Conservation (phyloP, 306 rosid genomes). For the Hippophae rhamnoides region DNA sequence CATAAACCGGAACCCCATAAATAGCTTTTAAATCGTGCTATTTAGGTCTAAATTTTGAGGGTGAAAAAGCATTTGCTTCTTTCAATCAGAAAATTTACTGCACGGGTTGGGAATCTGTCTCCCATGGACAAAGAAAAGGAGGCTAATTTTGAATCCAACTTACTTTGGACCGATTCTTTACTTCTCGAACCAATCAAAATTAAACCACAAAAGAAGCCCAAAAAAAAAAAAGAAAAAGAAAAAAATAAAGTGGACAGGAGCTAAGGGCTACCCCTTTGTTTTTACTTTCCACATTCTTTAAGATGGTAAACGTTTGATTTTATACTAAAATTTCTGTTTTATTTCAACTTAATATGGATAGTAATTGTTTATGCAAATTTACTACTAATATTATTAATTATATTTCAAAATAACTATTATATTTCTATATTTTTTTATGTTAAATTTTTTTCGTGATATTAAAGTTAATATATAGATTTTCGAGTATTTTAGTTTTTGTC, state of each 20-base stretch:
- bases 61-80: neutral
- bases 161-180: slow-evolving; percentile 58
- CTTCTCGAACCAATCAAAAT: slow-evolving; percentile 65
- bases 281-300: slow-evolving; percentile 28
- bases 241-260: slow-evolving; percentile 39
- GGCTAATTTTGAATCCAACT: slow-evolving; percentile 43
- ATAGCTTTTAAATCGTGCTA: neutral
- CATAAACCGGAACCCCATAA: neutral
- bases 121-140: slow-evolving; percentile 36
- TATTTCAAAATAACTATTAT: too few species aligned
- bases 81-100: slow-evolving; percentile 27
- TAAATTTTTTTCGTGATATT: too few species aligned
- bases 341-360: neutral
- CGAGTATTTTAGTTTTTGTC: too few species aligned
- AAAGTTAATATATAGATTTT: too few species aligned
- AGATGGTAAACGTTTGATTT: neutral
- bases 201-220: slow-evolving; percentile 24
- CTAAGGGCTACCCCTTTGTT: slow-evolving; percentile 33
- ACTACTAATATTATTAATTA: too few species aligned
- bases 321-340: neutral
- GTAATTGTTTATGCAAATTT: neutral
- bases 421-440: too few species aligned
- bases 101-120: slow-evolving; percentile 59
- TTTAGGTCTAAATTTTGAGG: neutral
- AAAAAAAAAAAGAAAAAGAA: slow-evolving; percentile 38